Base-by-base conservation (phyloP, 768 basidiomycete species). In the Mycena rebaudengoi region DNA sequence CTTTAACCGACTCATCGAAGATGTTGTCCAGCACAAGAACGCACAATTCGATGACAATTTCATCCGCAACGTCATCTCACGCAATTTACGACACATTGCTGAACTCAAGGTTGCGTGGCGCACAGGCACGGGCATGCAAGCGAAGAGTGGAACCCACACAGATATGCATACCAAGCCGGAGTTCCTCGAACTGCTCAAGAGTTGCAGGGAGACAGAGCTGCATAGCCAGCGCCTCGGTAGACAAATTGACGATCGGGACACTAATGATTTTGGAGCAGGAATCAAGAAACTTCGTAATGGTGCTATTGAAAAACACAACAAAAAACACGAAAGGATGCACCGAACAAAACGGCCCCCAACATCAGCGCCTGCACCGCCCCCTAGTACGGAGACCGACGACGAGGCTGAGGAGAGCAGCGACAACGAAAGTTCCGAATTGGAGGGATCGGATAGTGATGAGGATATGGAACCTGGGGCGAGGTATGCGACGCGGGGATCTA, bases 1-100 rank as follows among this genome's bases (percentile, higher is more conserved):
- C 54, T 72, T 76, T 55, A 77, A 79, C 45, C 63, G 69, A 14
- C 64, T 74, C 16, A 69, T 78, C n/a, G 73, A 78, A 56, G 74
- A 68, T 6, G 53, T 72, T 8, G 69, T 74, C 7, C 41, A 73
- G 18, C 64, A 65, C 18, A 74, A 76, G 46, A 75, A 71, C 28
- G 62, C 67, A 3, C 72, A 75, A 11, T 78, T 73, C 65, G 76
- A 71, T 14, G 69, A 66, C 25, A 39, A 52, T 2, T 77, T 74
- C 61, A 70, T 78, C 26, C 72, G 76, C 10, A 46, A 73, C 23
- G 55, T 73, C 16, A 55, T 74, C 28, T 72, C 76, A 13, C 73
- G 72, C 0, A 78, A 80, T 49, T 44, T 78, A 5, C 73, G 75
- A 40, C 69, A 75, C 40, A 69, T 80, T 41, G 71, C 68, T 5